Evolutionary conservation across 805 yeast species (phyloP).

Genomic region (Cyberlindnera xylosilytica): DNA sequence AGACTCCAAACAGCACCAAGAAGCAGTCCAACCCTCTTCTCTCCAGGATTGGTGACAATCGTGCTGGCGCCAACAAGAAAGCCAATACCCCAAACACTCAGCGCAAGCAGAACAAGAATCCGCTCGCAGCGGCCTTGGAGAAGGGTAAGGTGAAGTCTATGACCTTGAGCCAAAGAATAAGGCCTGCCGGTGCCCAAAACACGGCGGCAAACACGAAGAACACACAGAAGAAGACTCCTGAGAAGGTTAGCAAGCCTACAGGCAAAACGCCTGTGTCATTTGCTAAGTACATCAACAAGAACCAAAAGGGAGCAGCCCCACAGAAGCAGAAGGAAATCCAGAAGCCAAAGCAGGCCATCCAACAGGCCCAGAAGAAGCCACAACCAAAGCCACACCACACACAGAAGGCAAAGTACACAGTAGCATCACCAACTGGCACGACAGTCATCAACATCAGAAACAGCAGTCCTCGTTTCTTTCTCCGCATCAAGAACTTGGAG

Average conservation of each 20-base stretch:
- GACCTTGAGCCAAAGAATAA: constrained; percentile 11
- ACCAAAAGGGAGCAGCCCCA: not conserved
- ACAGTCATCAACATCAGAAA: constrained; percentile 22
- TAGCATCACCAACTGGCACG: not conserved
- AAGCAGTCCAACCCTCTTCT: constrained; percentile 10
- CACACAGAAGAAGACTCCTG: not conserved
- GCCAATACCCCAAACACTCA: not conserved
- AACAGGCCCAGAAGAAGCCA: not conserved
- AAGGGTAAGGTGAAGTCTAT: constrained; percentile 4
- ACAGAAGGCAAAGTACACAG: not conserved
- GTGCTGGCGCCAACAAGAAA: not conserved
- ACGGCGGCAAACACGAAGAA: not conserved
- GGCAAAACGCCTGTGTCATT: constrained; percentile 10
- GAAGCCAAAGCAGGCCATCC: not conserved
- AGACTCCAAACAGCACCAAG: not conserved
- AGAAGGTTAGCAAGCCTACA: not conserved
- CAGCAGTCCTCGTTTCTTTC: constrained; percentile 22
- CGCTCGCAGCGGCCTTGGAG: constrained; percentile 9
- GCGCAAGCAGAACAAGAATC: constrained; percentile 1
- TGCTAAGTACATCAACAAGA: constrained; percentile 7
- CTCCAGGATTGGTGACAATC: constrained; percentile 3
- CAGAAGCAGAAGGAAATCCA: not conserved
- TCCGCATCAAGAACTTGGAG: constrained; percentile 31
- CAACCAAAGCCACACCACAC: not conserved
- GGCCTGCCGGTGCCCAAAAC: constrained; percentile 5